Conservation (phyloP, 2,329 filamentous ascomycete species). For the Aspergillus arachidicola region DNA sequence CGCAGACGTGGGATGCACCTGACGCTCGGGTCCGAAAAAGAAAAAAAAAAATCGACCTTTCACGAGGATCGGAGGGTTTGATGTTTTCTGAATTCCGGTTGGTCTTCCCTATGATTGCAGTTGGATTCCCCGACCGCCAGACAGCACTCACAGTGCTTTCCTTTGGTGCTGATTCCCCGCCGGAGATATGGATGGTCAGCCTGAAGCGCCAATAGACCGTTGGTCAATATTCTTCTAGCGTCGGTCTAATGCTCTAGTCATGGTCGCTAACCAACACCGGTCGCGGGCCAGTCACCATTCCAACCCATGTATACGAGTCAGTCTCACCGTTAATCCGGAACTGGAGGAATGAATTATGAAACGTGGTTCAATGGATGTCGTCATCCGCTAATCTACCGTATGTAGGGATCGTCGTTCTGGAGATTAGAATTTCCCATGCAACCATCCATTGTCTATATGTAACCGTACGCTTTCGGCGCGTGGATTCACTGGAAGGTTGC, state of each 20-base stretch:
- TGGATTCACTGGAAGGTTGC: neutral
- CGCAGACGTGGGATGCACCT: conserved; percentile 4
- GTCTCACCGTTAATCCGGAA: neutral
- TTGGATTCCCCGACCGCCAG: neutral
- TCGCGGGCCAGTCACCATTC: neutral
- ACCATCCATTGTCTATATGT: neutral
- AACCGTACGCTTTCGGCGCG: neutral
- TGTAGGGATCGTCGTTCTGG: neutral
- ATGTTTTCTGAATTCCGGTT: neutral
- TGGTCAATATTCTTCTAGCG: neutral
- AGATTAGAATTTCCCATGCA: neutral
- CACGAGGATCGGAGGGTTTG: neutral
- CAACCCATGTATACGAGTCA: neutral
- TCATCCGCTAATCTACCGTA: neutral
- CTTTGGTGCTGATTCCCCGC: neutral
- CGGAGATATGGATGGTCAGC: neutral
- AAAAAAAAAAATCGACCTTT: neutral
- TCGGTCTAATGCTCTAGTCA: neutral
- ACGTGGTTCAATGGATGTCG: neutral
- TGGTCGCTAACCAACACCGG: neutral
- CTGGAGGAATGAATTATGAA: neutral
- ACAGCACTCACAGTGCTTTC: neutral
- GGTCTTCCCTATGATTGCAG: neutral
- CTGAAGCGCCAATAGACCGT: neutral
- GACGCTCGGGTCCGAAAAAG: neutral